Base-by-base conservation (phyloP, 73 alveolate genomes). In the Paramecium sexaurelia region DNA sequence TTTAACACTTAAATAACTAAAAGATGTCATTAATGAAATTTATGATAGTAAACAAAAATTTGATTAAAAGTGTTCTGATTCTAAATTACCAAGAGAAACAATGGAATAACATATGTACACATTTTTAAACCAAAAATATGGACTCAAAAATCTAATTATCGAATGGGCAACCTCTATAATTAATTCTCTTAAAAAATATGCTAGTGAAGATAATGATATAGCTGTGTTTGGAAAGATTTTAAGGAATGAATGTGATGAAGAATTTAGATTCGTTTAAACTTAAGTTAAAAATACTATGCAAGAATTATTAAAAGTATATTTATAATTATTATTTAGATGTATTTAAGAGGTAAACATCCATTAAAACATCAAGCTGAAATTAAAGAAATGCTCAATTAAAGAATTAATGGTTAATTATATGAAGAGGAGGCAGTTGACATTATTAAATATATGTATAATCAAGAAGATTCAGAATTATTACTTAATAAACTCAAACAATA, bases 161-260 rank as follows among this genome's bases (percentile, higher is more conserved):
- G 99, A 98, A 94, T 98, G 99, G 99, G 99, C 98, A 2, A 95
- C 98, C 9, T 96, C 98, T 7, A 96, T 98, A 6, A 94, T 98
- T 24, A 96, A 96, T 87, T 98, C 99, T 17, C 93, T 98, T 15
- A 98, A 97, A 67, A 96, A 92, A 45, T 97, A 92, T 94, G 89
- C 96, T 27, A 69, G 92, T 36, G 98, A 94, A 36, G 99, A 97
- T 91, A 98, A 96, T 92, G 99, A 98, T 93, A 98, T 98, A 13
- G 97, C 98, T 17, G 94, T 98, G 37, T 98, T 98, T 93, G 99
- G 99, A 6, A 98, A 98, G 92, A 98, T 98, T 43, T 93, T 97
- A 26, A 95, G 97, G 92, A 98, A 98, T 94, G 99, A 98, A 84
- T 97, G 99, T 92, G 99, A 98, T 95, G 99, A 98, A 92, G 98